These are phyloP conservation scores for Wickerhamiella qilinensis DNA, from an alignment of 805 yeast genomes.

Conservation along the genomic window DNA sequence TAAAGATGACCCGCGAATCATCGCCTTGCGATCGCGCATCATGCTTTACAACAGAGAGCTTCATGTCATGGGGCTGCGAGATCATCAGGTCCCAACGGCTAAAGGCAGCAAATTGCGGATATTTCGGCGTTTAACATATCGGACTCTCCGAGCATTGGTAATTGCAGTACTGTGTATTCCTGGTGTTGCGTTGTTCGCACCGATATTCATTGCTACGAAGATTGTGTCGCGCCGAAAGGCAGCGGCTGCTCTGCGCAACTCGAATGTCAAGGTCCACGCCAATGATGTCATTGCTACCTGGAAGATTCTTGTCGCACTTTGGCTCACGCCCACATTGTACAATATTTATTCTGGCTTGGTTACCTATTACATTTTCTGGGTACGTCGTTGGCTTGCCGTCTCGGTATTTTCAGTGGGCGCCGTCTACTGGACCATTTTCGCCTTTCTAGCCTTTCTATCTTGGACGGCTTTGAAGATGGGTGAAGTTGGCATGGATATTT, in stretches of 20 bases:
- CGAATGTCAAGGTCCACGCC: constrained; percentile 82
- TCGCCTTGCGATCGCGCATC: constrained; percentile 44
- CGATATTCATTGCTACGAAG: constrained; percentile 70
- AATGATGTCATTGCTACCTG: constrained; percentile 93
- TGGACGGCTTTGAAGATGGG: constrained; percentile 87
- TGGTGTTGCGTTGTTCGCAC: constrained; percentile 75
- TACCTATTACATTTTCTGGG: constrained; percentile 23
- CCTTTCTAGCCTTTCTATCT: constrained; percentile 54
- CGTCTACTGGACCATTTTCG: constrained; percentile 26
- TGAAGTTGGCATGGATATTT: constrained; percentile 80
- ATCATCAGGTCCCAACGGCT: constrained; percentile 56
- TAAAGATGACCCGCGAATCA: constrained; percentile 53
- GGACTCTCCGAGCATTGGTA: constrained; percentile 40
- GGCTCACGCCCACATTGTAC: constrained; percentile 76
- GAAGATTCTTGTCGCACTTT: constrained; percentile 83
- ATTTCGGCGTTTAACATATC: constrained; percentile 29
- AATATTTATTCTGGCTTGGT: constrained; percentile 49
- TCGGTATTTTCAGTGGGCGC: constrained; percentile 13
- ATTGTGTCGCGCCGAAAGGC: constrained; percentile 60
- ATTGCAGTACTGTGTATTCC: constrained; percentile 61
- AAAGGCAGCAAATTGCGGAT: constrained; percentile 34
- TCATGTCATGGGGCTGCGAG: constrained; percentile 44
- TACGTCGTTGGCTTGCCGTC: constrained; percentile 14
- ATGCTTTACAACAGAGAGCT: constrained; percentile 52
- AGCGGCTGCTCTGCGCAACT: constrained; percentile 60